A percentile compares a stretch with the other conserved stretches of the same genome.
Evolutionary conservation across 306 rosid species (phyloP).

Genomic region (Heteromeles arbutifolia): DNA sequence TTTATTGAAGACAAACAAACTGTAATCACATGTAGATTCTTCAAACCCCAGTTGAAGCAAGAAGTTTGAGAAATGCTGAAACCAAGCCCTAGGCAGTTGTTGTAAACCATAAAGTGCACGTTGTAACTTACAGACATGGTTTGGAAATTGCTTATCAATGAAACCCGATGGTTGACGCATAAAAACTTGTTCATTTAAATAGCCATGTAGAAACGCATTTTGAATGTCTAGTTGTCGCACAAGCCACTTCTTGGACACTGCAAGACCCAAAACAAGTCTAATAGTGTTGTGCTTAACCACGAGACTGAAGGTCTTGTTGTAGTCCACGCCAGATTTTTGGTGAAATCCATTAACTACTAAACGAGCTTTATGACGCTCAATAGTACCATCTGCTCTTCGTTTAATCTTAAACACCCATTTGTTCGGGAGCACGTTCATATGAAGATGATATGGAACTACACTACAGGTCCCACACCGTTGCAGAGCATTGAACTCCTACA

Average conservation of each 20-base stretch:
- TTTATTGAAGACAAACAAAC: neutral
- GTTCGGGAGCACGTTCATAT: neutral
- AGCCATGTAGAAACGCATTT: neutral
- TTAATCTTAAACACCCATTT: neutral
- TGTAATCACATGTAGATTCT: neutral
- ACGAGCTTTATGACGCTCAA: neutral
- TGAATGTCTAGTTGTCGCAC: neutral
- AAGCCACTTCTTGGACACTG: neutral
- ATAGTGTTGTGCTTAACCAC: neutral
- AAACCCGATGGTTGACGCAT: neutral
- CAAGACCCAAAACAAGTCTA: neutral
- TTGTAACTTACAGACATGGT: neutral
- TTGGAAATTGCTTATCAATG: neutral
- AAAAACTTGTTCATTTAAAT: neutral
- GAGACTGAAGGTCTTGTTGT: neutral
- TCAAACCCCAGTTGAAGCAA: neutral
- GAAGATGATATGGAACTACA: neutral
- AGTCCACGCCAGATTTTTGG: neutral
- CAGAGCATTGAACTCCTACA: neutral
- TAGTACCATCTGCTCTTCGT: neutral
- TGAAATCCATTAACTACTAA: neutral
- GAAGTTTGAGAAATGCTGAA: neutral
- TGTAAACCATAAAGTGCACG: neutral
- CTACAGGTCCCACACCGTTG: neutral
- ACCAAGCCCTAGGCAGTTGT: neutral